phyloP scores from a whole-genome alignment of 139 green algal species.

The Auxenochlorella protothecoides region DNA sequence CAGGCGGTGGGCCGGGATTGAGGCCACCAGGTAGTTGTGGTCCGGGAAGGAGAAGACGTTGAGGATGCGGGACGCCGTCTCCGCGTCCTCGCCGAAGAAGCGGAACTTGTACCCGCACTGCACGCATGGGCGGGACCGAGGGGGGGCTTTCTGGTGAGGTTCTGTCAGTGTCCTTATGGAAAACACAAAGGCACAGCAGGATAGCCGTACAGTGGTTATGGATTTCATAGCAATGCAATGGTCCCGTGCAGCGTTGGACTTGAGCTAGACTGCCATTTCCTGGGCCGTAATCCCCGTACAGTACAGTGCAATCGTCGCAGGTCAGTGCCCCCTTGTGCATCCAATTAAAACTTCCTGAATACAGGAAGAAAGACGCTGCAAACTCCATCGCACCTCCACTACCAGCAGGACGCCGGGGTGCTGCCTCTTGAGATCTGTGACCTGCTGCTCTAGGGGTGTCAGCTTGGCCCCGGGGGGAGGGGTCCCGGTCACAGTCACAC shows the following conservation, averaged over 20 bases:
- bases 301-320: too few relatives aligned
- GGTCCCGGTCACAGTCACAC: too few relatives aligned
- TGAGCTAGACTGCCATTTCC: too few relatives aligned
- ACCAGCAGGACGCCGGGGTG: slow-evolving; percentile 64
- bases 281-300: too few relatives aligned
- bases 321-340: too few relatives aligned
- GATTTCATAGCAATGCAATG: too few relatives aligned
- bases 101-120: slow-evolving; percentile 68
- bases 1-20: slow-evolving; percentile 69
- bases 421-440: slow-evolving; percentile 26
- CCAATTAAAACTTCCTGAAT: too few relatives aligned
- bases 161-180: too few relatives aligned
- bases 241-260: too few relatives aligned
- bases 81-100: slow-evolving; percentile 84
- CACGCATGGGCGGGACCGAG: not conserved
- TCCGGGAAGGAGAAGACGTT: slow-evolving; percentile 55
- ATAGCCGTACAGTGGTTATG: too few relatives aligned
- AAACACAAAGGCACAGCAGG: not conserved
- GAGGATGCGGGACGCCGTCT: slow-evolving; percentile 30
- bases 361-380: too few relatives aligned
- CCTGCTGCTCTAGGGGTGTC: slow-evolving; percentile 61
- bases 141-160: too few relatives aligned
- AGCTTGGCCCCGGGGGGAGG: slow-evolving; percentile 26
- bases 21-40: slow-evolving; percentile 68
- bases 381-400: slow-evolving; percentile 49